Base-by-base conservation (phyloP, 1,284 basidiomycete genomes). In the Entoloma clypeatum region DNA sequence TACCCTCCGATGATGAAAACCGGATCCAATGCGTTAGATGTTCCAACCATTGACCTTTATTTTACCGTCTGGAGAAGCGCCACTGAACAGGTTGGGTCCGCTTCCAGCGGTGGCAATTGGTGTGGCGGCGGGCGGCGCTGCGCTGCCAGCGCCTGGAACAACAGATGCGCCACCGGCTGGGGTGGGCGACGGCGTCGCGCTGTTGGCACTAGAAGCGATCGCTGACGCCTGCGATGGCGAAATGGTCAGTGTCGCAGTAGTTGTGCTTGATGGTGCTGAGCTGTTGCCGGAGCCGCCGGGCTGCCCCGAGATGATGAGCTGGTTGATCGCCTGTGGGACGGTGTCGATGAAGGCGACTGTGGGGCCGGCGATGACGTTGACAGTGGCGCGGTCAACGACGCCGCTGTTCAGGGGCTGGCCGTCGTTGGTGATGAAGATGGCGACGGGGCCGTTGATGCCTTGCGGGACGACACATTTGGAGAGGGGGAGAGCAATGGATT, bases 281-380 rank as follows among this genome's bases (percentile, higher is more conserved):
- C 25, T 31, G 17, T 48, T 37, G 44, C 46, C 46, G 14, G 43
- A 37, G 32, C 22, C 52, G 24, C 61, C 55, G 45, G 68, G 69
- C n/a, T n/a, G n/a, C n/a, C n/a, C n/a, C n/a, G n/a, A n/a, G n/a
- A n/a, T n/a, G 13, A 68, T 67, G 43, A 79, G 60, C 47, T 69
- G 58, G 42, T 68, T 67, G 53, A 86, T 61, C 44, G 63, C 55
- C 59, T 83, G 71, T 23, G 71, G 64, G 43, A 67, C 46, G 30
- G 67, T 71, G 62, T 86, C 81, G 58, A 86, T 70, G 69, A 84
- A 87, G 9, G 75, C 65, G 47, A 85, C 61, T 5, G 74, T 65
- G n/a, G 86, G 86, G 22, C 88, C 86, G 11, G 86, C 86, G 45
- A 89, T 63, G 57, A 84, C 62, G 44, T 72, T 68, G 45, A 62